These are phyloP conservation scores for Linaria vulgaris DNA, from an alignment of 257 asterid species.

Conservation along the genomic window DNA sequence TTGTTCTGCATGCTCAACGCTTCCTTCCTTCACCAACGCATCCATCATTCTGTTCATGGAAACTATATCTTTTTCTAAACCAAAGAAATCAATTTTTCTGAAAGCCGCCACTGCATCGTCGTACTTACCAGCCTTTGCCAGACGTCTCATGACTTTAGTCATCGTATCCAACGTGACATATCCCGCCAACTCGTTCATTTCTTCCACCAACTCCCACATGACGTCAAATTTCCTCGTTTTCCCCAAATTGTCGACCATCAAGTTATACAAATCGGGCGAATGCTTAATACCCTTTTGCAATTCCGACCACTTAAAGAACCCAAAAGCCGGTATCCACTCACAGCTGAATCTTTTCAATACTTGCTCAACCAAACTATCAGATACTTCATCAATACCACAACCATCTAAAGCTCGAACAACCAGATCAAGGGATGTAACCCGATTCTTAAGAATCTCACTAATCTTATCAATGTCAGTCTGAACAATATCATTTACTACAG, in stretches of 20 bases:
- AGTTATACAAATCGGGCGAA: conserved; percentile 54
- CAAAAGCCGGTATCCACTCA: conserved; percentile 71
- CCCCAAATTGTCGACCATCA: conserved; percentile 76
- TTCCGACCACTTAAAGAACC: conserved; percentile 86
- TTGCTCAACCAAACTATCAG: conserved; percentile 58
- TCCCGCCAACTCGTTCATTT: conserved; percentile 61
- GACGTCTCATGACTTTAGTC: conserved; percentile 63
- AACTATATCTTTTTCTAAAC: conserved; percentile 43
- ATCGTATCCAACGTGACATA: conserved; percentile 57
- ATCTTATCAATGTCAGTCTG: conserved; percentile 66
- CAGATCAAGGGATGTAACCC: conserved; percentile 45
- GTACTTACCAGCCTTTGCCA: conserved; percentile 60
- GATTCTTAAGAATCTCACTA: conserved; percentile 51
- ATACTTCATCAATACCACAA: conserved; percentile 45
- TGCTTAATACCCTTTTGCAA: conserved; percentile 32
- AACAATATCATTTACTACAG: conserved; percentile 29
- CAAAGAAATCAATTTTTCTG: conserved; percentile 40
- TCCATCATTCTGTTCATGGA: conserved; percentile 54
- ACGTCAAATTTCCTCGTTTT: conserved; percentile 53
- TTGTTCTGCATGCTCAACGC: conserved; percentile 72
- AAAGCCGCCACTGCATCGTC: conserved; percentile 65
- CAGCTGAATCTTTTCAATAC: conserved; percentile 67
- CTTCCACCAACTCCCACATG: conserved; percentile 75
- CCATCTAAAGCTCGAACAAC: conserved; percentile 49
- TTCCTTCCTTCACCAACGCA: conserved; percentile 64